Evolutionary conservation across 805 yeast species (phyloP), one percentile per base, ranked within the genome.

Genomic region (Yamadazyma tumulicola): DNA sequence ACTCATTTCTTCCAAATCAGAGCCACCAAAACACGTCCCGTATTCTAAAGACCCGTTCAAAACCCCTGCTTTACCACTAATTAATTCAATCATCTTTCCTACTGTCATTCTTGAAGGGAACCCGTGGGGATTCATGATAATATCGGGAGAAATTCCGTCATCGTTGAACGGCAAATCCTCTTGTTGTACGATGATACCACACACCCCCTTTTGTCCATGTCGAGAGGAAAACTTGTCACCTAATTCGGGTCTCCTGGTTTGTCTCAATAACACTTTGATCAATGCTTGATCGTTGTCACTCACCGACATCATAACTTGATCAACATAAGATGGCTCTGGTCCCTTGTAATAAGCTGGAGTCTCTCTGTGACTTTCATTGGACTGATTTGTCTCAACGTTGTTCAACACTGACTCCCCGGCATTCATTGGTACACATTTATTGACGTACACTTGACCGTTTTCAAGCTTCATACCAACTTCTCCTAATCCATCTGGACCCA

Each of bases 81-180:
- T 84, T 43, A 91, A 72, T 61, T 93, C 98, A 47, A 93, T 79
- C 97, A 93, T 91, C 63, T 93, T 93, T 40, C 98, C 98, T 13
- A 93, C 97, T 25, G 98, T 93, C 98, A 93, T 93, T 75, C 98
- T 95, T 22, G 97, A 91, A 43, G 98, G 98, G 81, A 91, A 93
- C 68, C 97, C 98, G 60, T 91, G 98, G 1, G 98, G 98, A 55
- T 91, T 91, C 97, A 91, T 91, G 53, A 91, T 91, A 46, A 91
- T 89, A 65, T 91, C 98, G 0, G 98, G 98, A 3, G 78, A 70
- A 17, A 93, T 75, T 56, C 98, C 98, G 39, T 80, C 75, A 49
- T 93, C 97, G 55, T 81, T 86, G 63, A 91, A 91, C 10, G 98
- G 98, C 73, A 91, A 72, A 54, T 91, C 98, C 49, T 91, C 97